These are phyloP conservation scores for Syncephalis plumigaleata DNA, from an alignment of 371 early-diverging fungal genomes.

Conservation along the genomic window DNA sequence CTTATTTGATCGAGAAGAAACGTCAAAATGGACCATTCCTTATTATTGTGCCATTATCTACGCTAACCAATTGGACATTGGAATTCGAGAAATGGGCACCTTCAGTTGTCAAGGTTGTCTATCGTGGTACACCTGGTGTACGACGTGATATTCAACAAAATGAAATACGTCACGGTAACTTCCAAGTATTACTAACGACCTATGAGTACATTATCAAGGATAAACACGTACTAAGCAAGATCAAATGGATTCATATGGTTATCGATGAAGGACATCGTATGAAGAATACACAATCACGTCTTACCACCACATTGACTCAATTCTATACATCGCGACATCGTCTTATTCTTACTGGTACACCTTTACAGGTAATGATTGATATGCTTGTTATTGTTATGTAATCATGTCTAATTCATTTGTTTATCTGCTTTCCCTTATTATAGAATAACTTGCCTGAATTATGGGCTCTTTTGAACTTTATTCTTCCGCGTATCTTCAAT, in stretches of 20 bases:
- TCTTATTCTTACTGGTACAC: constrained; percentile 97
- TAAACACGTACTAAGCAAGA: constrained; percentile 56
- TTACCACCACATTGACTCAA: constrained; percentile 65
- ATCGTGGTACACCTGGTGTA: constrained; percentile 69
- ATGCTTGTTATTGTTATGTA: not conserved
- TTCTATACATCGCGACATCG: constrained; percentile 81
- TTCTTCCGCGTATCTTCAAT: constrained; percentile 91
- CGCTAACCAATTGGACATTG: constrained; percentile 92
- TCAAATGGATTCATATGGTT: constrained; percentile 91
- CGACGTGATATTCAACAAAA: constrained; percentile 55
- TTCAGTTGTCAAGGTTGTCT: constrained; percentile 69
- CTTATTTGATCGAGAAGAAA: constrained; percentile 84
- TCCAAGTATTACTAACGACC: constrained; percentile 94
- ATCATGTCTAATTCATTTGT: not conserved
- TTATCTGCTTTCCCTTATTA: no score
- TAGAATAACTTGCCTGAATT: constrained; percentile 97
- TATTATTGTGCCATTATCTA: constrained; percentile 86
- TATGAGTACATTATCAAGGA: constrained; percentile 97
- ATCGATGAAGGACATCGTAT: constrained; percentile 99
- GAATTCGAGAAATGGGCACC: constrained; percentile 99
- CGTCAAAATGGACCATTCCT: constrained; percentile 84
- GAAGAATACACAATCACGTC: constrained; percentile 88
- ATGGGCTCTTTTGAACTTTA: constrained; percentile 97
- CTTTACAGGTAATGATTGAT: constrained; percentile 57
- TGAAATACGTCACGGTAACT: constrained; percentile 56